Evolutionary conservation across 2,329 filamentous ascomycete genomes (phyloP).

Genomic region (Alternaria sp.): DNA sequence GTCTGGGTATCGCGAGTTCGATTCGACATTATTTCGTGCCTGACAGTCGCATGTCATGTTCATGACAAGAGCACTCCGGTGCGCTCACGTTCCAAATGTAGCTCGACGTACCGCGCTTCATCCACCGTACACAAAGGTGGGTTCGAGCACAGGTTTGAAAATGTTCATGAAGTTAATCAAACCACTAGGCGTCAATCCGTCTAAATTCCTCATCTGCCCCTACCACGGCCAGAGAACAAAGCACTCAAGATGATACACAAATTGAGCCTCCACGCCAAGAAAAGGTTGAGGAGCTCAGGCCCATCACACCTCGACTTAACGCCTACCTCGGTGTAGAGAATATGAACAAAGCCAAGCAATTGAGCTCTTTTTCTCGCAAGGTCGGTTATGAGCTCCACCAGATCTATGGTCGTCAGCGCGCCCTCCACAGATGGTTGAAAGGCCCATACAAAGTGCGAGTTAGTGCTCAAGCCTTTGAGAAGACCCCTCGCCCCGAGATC

Average conservation of each 20-base stretch:
- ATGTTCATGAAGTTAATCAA: not conserved
- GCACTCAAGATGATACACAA: not conserved
- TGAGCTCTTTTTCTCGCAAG: not conserved
- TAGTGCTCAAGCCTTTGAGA: not conserved
- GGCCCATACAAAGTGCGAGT: slow-evolving; percentile 9
- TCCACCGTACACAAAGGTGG: not conserved
- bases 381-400: slow-evolving; percentile 1
- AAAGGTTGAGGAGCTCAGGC: not conserved
- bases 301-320: not conserved
- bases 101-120: not conserved
- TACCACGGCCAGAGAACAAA: not conserved
- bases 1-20: too few species aligned
- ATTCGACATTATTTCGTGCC: not conserved
- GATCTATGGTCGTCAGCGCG: slow-evolving; percentile 4
- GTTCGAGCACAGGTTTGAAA: not conserved
- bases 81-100: not conserved
- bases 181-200: not conserved
- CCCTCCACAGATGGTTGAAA: not conserved
- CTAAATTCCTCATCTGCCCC: not conserved
- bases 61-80: slow-evolving; percentile 9
- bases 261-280: not conserved
- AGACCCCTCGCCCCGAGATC: not conserved
- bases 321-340: not conserved
- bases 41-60: not conserved
- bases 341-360: not conserved